Conservation (phyloP, 257 asterid species). For the Lycium barbarum region DNA sequence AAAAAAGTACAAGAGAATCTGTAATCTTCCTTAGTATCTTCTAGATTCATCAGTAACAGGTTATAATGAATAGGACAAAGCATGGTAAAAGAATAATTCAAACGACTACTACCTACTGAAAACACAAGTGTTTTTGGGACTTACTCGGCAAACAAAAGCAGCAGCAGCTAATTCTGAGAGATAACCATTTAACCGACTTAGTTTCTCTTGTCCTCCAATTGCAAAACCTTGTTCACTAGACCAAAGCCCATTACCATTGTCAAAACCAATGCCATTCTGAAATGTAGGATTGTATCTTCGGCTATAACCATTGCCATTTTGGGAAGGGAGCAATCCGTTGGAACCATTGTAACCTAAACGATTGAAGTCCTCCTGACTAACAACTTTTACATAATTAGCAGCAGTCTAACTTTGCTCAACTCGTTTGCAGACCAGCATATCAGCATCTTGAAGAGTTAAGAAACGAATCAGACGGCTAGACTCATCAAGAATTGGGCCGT, state of each 20-base stretch:
- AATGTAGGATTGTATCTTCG: constrained; percentile 59
- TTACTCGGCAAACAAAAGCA: constrained; percentile 95
- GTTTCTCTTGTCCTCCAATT: too few species aligned
- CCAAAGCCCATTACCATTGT: too few species aligned
- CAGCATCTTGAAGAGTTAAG: constrained; percentile 87
- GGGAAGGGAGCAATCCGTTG: constrained; percentile 41
- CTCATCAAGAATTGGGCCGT: too few species aligned
- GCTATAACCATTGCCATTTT: constrained; percentile 52
- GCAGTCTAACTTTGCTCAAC: constrained; percentile 90
- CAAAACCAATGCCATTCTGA: constrained; percentile 97
- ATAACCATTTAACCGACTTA: too few species aligned
- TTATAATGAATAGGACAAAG: background rate
- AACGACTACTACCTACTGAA: background rate
- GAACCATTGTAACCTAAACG: too few species aligned
- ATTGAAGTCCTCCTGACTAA: too few species aligned
- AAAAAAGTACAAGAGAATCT: too few species aligned
- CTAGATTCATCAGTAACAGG: background rate
- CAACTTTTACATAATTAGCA: constrained; percentile 86
- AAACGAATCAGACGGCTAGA: too few species aligned
- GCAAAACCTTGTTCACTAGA: too few species aligned
- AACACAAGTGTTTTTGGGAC: constrained; percentile 27
- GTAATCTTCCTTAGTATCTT: too few species aligned
- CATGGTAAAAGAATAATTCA: background rate
- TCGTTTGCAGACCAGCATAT: constrained; percentile 70
- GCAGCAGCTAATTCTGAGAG: constrained; percentile 98